Evolutionary conservation across 441 rosid species (phyloP).

Genomic region (Eutrema salsugineum): DNA sequence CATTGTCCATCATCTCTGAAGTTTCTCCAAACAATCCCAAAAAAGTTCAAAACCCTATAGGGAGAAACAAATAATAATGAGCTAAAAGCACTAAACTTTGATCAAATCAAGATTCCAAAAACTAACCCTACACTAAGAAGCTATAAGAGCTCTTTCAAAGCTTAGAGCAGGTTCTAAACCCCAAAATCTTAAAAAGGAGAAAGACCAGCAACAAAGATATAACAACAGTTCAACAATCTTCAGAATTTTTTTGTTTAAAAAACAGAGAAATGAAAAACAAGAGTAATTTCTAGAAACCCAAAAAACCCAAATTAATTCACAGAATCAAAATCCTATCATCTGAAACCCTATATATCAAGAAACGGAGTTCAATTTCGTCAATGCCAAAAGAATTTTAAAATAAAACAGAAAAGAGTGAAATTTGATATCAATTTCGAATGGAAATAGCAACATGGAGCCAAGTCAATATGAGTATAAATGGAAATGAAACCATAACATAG

Average conservation of each 20-base stretch:
- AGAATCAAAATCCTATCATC: neutral
- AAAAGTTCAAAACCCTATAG: neutral
- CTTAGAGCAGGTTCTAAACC: neutral
- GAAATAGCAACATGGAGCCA: neutral
- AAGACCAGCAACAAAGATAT: neutral
- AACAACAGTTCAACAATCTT: neutral
- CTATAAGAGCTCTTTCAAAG: neutral
- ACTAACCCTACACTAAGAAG: neutral
- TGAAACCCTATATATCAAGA: neutral
- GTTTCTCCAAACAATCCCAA: neutral
- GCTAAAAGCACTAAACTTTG: neutral
- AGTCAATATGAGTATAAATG: neutral
- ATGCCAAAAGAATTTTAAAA: neutral
- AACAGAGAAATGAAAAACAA: neutral
- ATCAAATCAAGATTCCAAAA: neutral
- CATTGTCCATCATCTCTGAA: neutral
- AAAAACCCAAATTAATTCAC: neutral
- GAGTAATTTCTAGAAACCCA: neutral
- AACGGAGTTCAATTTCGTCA: neutral
- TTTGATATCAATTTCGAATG: neutral
- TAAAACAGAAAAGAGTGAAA: neutral
- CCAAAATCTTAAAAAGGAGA: neutral
- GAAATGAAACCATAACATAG: neutral
- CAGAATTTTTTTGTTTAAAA: neutral
- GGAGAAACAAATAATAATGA: neutral